phyloP scores from a whole-genome alignment of 257 asterid genomes.

The Paulownia fortunei region DNA sequence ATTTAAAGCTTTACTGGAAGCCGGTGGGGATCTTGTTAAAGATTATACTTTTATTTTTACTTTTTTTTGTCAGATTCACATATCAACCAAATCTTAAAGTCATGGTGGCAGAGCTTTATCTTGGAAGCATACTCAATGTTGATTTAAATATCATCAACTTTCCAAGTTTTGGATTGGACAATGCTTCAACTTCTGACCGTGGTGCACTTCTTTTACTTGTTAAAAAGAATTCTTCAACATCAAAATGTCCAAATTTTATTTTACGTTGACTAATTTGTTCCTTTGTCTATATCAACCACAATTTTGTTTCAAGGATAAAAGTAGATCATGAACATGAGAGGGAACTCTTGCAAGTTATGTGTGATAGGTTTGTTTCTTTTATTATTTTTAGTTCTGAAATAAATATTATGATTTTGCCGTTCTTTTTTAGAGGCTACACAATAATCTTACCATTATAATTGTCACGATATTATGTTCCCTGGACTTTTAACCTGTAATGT shows the following conservation, averaged over 20 bases:
- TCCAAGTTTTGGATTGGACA: conserved; percentile 73
- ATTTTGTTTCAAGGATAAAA: conserved; percentile 51
- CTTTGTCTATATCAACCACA: conserved; percentile 22
- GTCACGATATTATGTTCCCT: too few species aligned
- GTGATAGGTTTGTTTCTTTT: too few species aligned
- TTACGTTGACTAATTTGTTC: conserved; percentile 26
- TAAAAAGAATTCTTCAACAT: conserved; percentile 52
- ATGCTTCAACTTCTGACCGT: conserved; percentile 64
- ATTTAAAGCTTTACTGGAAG: conserved; percentile 8
- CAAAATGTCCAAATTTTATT: conserved; percentile 47
- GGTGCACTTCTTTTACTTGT: conserved; percentile 56
- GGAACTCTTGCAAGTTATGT: conserved; percentile 42
- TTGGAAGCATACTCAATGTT: conserved; percentile 95
- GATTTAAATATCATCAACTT: conserved; percentile 55
- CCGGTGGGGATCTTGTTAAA: conserved; percentile 22
- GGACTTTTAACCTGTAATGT: not conserved
- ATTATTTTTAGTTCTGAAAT: too few species aligned
- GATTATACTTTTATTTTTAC: too few species aligned
- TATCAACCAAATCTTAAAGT: conserved; percentile 84
- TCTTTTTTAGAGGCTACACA: not conserved
- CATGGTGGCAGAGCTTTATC: conserved; percentile 71
- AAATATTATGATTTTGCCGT: too few species aligned
- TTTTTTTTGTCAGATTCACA: conserved; percentile 65
- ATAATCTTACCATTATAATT: too few species aligned
- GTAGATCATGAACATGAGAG: conserved; percentile 43